Conservation (phyloP, 306 rosid species). For the Sicyos baderoa region DNA sequence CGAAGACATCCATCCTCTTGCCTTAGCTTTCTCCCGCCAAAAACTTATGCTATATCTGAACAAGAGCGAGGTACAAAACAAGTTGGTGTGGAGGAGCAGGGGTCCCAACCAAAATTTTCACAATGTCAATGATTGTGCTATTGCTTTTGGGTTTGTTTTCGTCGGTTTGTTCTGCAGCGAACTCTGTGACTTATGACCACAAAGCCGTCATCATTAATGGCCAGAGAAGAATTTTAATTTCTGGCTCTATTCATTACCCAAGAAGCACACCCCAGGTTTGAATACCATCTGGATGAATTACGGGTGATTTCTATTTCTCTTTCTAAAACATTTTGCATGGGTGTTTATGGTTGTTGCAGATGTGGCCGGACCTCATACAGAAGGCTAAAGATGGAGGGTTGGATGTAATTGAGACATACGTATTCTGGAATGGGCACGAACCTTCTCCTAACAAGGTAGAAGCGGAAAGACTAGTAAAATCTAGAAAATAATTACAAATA, state of each 20-base stretch:
- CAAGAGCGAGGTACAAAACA: slow-evolving; percentile 5
- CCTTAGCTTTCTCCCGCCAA: neutral
- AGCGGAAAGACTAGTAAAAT: neutral
- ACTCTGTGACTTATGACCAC: slow-evolving; percentile 64
- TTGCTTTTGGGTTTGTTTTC: slow-evolving; percentile 22
- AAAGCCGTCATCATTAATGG: slow-evolving; percentile 64
- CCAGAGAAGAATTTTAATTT: slow-evolving; percentile 55
- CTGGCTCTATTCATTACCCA: slow-evolving; percentile 96
- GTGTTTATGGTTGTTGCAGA: slow-evolving; percentile 34
- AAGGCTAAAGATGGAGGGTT: slow-evolving; percentile 93
- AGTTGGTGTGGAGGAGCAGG: slow-evolving; percentile 21
- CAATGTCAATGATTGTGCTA: slow-evolving; percentile 25
- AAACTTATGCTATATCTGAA: neutral
- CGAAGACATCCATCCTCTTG: neutral
- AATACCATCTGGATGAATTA: slow-evolving; percentile 23
- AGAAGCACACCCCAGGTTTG: slow-evolving; percentile 89
- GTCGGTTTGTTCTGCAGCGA: slow-evolving; percentile 33
- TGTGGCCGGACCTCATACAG: slow-evolving; percentile 81
- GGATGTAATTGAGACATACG: slow-evolving; percentile 91
- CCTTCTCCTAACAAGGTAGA: slow-evolving; percentile 72
- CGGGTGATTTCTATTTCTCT: neutral
- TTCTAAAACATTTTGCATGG: neutral
- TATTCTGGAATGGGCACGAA: slow-evolving; percentile 97
- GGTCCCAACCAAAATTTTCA: neutral
- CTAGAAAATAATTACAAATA: no score